A percentile compares a stretch with the other conserved stretches of the same genome.
Evolutionary conservation across 257 asterid species (phyloP).

Genomic region (Linaria vulgaris): DNA sequence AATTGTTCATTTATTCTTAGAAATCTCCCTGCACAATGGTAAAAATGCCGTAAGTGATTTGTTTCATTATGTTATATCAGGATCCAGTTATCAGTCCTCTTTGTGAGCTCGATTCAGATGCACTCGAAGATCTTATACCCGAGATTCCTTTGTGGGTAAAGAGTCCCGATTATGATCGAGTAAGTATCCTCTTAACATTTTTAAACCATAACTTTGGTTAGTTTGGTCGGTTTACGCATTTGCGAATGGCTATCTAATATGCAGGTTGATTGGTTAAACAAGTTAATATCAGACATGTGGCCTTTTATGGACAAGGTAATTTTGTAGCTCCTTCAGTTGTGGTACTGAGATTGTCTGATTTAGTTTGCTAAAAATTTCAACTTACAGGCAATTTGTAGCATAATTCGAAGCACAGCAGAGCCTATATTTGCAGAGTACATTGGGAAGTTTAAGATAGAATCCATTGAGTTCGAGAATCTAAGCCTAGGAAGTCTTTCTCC

Average conservation of each 20-base stretch:
- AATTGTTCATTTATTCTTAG: no score
- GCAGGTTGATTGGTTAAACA: conserved; percentile 91
- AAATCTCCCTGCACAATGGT: no score
- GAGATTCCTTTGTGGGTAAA: conserved; percentile 89
- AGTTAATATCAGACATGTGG: conserved; percentile 67
- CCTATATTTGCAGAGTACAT: conserved; percentile 71
- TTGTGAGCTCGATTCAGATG: conserved; percentile 48
- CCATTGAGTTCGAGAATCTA: conserved; percentile 64
- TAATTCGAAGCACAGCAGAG: conserved; percentile 63
- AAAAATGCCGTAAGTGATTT: no score
- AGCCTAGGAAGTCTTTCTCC: conserved; percentile 85
- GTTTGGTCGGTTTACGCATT: not conserved
- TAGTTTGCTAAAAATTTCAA: not conserved
- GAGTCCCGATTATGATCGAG: conserved; percentile 85
- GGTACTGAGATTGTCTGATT: not conserved
- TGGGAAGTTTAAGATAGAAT: conserved; percentile 62
- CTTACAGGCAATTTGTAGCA: conserved; percentile 64
- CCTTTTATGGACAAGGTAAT: conserved; percentile 82
- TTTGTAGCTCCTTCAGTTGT: not conserved
- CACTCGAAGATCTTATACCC: conserved; percentile 62
- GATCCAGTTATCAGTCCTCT: conserved; percentile 49
- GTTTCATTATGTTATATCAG: conserved; percentile 37
- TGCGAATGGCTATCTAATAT: conserved; percentile 18
- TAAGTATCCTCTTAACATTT: conserved; percentile 26
- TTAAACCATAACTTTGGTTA: not conserved